Conservation (phyloP, 345 rosid species). For the Syzygium oleosum region DNA sequence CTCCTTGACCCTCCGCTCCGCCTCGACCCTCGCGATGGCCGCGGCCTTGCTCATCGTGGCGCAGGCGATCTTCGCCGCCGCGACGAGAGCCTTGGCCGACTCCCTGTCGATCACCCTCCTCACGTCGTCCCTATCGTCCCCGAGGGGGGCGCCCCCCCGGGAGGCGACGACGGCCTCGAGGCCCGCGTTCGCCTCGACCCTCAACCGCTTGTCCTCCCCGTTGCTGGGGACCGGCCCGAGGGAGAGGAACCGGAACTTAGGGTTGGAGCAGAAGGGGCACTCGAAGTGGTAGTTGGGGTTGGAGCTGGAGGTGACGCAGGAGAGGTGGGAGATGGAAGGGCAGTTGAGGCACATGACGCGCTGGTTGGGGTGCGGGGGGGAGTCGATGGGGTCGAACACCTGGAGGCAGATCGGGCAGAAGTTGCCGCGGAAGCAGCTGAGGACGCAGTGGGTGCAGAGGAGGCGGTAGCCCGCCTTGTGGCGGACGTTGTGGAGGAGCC, state of each 20-base stretch:
- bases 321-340: constrained; percentile 48
- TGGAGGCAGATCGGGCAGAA: constrained; percentile 71
- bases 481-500: constrained; percentile 48
- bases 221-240: neutral
- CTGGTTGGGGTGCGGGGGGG: constrained; percentile 16
- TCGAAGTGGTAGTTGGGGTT: constrained; percentile 10
- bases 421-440: constrained; percentile 42
- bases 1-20: constrained; percentile 48
- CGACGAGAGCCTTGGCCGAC: constrained; percentile 31
- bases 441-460: constrained; percentile 78
- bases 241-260: constrained; percentile 36
- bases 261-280: constrained; percentile 41
- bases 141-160: neutral
- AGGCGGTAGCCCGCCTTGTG: constrained; percentile 37
- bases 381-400: constrained; percentile 34
- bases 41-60: constrained; percentile 53
- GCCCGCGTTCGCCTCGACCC: neutral
- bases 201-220: neutral
- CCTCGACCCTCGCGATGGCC: constrained; percentile 20
- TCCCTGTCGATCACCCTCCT: constrained; percentile 23
- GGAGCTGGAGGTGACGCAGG: constrained; percentile 27
- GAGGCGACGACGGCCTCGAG: neutral
- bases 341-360: constrained; percentile 53
- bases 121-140: neutral
- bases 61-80: constrained; percentile 54